phyloP scores from a whole-genome alignment of 2,329 filamentous ascomycete genomes.

The Monilinia fructicola region DNA sequence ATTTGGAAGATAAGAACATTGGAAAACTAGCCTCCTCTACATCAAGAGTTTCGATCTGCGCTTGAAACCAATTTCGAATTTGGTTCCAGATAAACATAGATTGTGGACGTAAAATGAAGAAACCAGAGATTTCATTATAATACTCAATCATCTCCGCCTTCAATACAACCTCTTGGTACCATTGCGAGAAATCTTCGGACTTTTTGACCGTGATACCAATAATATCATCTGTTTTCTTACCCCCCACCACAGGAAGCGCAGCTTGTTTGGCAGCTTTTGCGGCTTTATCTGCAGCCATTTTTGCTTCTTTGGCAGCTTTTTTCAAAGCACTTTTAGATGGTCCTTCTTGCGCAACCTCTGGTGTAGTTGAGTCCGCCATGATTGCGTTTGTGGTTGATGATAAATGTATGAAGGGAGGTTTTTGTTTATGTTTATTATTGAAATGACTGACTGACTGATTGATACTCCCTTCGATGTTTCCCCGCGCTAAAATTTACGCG shows the following conservation, averaged over 20 bases:
- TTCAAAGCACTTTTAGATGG: conserved; percentile 64
- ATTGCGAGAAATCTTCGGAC: conserved; percentile 82
- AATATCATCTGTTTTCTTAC: conserved; percentile 64
- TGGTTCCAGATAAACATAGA: conserved; percentile 67
- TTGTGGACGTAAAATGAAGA: conserved; percentile 82
- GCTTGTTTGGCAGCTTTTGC: conserved; percentile 61
- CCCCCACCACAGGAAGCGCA: conserved; percentile 52
- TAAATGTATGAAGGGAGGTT: background rate
- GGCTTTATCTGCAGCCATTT: conserved; percentile 60
- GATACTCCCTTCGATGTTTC: conserved; percentile 8
- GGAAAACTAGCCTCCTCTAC: conserved; percentile 97
- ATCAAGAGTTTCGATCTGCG: conserved; percentile 82
- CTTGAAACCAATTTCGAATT: conserved; percentile 66
- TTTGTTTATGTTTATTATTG: background rate
- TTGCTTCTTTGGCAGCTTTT: conserved; percentile 65
- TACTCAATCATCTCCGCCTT: conserved; percentile 98
- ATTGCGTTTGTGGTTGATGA: conserved; percentile 20
- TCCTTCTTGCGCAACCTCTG: conserved; percentile 32
- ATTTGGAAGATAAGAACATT: conserved; percentile 90
- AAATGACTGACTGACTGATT: conserved; percentile 1
- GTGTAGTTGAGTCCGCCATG: conserved; percentile 28
- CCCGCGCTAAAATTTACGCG: conserved; percentile 23
- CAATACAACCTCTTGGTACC: conserved; percentile 97
- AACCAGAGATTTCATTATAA: conserved; percentile 89
- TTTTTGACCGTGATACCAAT: conserved; percentile 89